Conservation (phyloP, 108 stramenopile species). For the Asterionellopsis glacialis region DNA sequence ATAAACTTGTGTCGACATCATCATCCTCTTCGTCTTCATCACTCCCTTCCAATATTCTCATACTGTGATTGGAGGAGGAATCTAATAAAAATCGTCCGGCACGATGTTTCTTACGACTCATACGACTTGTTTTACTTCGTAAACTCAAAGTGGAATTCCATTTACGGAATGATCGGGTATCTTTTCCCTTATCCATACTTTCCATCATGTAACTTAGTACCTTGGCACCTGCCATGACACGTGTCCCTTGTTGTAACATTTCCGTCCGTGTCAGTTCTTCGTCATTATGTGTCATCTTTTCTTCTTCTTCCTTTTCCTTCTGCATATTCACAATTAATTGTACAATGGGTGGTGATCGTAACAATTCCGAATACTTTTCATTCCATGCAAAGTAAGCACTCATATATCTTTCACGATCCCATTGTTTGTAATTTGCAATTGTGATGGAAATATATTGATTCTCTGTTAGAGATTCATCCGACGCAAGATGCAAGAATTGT, state of each 20-base stretch:
- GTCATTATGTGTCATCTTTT: neutral
- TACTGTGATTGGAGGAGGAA: slow-evolving; percentile 7
- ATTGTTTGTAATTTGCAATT: slow-evolving; percentile 3
- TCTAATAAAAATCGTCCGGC: slow-evolving; percentile 29
- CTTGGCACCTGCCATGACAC: slow-evolving; percentile 47
- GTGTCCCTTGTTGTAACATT: slow-evolving; percentile 45
- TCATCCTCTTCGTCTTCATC: slow-evolving; percentile 20
- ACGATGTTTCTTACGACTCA: slow-evolving; percentile 32
- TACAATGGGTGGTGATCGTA: slow-evolving; percentile 6
- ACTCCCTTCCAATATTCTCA: slow-evolving; percentile 1
- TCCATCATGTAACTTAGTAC: slow-evolving; percentile 41
- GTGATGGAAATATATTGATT: slow-evolving; percentile 11
- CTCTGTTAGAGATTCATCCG: slow-evolving; percentile 4
- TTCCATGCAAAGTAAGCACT: slow-evolving; percentile 53
- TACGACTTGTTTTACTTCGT: slow-evolving; percentile 48
- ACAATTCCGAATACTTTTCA: slow-evolving; percentile 28
- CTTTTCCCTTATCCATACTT: slow-evolving; percentile 53
- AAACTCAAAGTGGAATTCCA: slow-evolving; percentile 57
- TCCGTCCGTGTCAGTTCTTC: slow-evolving; percentile 23
- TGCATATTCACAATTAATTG: too few species aligned
- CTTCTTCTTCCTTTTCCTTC: neutral
- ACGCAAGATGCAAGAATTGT: neutral
- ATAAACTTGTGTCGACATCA: slow-evolving; percentile 18
- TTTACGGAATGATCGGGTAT: slow-evolving; percentile 44
- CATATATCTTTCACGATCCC: slow-evolving; percentile 16